Conservation (phyloP, 495 filamentous ascomycete species). For the Penicillium fimorum region DNA sequence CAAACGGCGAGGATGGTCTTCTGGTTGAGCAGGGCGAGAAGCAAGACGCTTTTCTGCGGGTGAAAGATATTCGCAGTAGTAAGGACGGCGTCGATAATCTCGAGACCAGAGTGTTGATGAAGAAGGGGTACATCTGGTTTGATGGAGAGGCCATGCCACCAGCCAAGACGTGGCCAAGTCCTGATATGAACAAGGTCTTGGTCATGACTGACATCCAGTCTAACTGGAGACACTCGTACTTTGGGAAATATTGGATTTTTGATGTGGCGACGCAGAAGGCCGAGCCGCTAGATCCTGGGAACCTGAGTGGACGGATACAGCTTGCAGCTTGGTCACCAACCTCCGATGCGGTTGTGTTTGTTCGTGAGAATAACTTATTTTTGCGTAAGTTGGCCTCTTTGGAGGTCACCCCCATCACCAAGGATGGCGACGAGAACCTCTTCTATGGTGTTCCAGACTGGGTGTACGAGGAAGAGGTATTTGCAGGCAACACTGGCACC, state of each 20-base stretch:
- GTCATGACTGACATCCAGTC: conserved; percentile 64
- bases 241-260: conserved; percentile 86
- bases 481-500: conserved; percentile 73
- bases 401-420: conserved; percentile 72
- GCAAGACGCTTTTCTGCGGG: conserved; percentile 68
- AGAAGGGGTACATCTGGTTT: conserved; percentile 59
- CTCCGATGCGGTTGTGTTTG: conserved; percentile 82
- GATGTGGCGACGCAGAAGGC: conserved; percentile 80
- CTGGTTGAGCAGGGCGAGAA: conserved; percentile 64
- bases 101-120: conserved; percentile 69
- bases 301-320: conserved; percentile 68
- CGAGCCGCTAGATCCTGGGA: conserved; percentile 70
- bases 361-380: conserved; percentile 83
- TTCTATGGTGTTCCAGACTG: conserved; percentile 99
- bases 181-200: conserved; percentile 80
- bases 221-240: conserved; percentile 89
- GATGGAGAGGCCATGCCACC: conserved; percentile 51
- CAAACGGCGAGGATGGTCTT: conserved; percentile 83
- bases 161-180: conserved; percentile 67
- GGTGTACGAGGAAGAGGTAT: conserved; percentile 98
- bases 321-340: conserved; percentile 87
- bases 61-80: conserved; percentile 78
- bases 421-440: conserved; percentile 77
- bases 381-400: conserved; percentile 64
- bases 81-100: conserved; percentile 43